Conservation (phyloP, 2,329 filamentous ascomycete species). For the Hymenoscyphus infarciens region DNA sequence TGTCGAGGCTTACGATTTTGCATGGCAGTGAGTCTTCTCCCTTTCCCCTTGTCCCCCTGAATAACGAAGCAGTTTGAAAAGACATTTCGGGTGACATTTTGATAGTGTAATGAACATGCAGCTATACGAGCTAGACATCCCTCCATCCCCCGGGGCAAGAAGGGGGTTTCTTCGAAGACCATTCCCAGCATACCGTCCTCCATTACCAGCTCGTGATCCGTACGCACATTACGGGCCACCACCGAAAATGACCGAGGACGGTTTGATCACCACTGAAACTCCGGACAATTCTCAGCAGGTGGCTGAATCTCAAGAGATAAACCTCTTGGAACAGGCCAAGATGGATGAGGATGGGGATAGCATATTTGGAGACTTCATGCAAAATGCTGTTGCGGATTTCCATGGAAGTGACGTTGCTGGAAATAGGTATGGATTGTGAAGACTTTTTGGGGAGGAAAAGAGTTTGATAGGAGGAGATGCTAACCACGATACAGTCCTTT, state of each 20-base stretch:
- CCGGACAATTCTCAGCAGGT: neutral
- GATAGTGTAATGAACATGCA: constrained; percentile 9
- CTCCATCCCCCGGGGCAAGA: neutral
- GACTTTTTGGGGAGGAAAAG: no score
- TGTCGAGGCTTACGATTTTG: constrained; percentile 5
- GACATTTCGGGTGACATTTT: neutral
- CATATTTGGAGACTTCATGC: neutral
- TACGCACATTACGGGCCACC: neutral
- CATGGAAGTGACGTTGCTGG: neutral
- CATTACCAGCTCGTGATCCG: constrained; percentile 2
- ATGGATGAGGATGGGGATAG: neutral
- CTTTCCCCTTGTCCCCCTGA: neutral
- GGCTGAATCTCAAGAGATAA: neutral
- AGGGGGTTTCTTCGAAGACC: constrained; percentile 3
- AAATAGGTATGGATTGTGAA: neutral
- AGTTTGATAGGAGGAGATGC: neutral
- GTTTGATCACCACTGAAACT: neutral
- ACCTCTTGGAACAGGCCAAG: neutral
- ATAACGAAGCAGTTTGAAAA: neutral
- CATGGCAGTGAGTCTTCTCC: constrained; percentile 8
- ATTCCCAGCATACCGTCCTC: constrained; percentile 6
- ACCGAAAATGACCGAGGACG: neutral
- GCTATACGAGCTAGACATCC: neutral
- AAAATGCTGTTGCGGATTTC: neutral
- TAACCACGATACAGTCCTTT: neutral